phyloP scores from a whole-genome alignment of 306 rosid species.

The Myrica gale region DNA sequence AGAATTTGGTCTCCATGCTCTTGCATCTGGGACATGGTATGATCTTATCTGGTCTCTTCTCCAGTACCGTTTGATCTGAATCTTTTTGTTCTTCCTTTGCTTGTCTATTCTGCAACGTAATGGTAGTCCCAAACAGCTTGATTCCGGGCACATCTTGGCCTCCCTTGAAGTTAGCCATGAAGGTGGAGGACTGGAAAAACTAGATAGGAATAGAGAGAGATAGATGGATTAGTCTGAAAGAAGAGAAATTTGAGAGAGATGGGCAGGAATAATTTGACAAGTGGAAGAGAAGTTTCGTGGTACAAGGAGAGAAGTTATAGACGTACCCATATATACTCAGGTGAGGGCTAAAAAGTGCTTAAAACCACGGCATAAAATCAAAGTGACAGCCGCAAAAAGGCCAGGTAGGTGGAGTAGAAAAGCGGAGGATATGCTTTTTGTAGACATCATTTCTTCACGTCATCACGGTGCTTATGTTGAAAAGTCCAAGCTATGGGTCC shows the following conservation, averaged over 20 bases:
- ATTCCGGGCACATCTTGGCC: conserved; percentile 54
- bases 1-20: conserved; percentile 92
- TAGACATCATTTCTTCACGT: conserved; percentile 56
- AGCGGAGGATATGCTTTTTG: conserved; percentile 56
- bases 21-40: conserved; percentile 88
- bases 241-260: conserved; percentile 20
- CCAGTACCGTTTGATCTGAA: conserved; percentile 36
- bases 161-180: conserved; percentile 47
- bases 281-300: conserved; percentile 1
- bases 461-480: conserved; percentile 38
- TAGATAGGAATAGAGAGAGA: conserved; percentile 3
- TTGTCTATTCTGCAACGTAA: conserved; percentile 41
- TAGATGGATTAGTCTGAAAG: conserved; percentile 20
- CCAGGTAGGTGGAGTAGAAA: conserved; percentile 31
- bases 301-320: conserved; percentile 6
- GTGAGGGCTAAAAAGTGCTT: neutral
- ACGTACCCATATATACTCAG: neutral
- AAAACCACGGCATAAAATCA: conserved; percentile 25
- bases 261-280: neutral
- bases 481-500: conserved; percentile 43
- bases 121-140: conserved; percentile 78
- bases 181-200: neutral
- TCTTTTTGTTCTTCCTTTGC: conserved; percentile 37
- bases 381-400: conserved; percentile 34
- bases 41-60: conserved; percentile 67